Base-by-base conservation (phyloP, 805 yeast genomes). In the Ogataea naganishii region DNA sequence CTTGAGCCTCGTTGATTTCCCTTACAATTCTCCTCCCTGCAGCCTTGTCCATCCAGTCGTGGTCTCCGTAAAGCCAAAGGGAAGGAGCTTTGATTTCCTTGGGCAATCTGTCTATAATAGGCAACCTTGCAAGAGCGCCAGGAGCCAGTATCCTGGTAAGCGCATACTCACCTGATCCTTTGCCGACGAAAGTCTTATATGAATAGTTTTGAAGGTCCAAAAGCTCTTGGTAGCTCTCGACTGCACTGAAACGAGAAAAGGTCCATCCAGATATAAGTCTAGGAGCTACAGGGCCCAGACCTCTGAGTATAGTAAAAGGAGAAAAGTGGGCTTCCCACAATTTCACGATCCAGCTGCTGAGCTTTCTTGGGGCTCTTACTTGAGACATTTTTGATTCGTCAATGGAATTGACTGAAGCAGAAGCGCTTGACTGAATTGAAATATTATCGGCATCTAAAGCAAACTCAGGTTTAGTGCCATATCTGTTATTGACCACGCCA, bases 391-490 rank as follows among this genome's bases (percentile, higher is more conserved):
- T 29, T 15, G 27, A 34, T 6, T 19, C 13, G 14, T 33, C 21
- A 13, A 23, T 34, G 23, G 47, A 34, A 27, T 48, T 47, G 5
- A 23, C 28, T 9, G 23, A 7, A 15, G 20, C 14, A 2, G 21
- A 10, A 5, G 27, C 30, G 17, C 24, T 26, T 7, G 43, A 27
- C 2, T 36, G 24, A 3, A 33, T 18, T 1, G 42, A 38, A 3
- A 32, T 14, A 17, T 29, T 23, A 20, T 32, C 37, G 4, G 27
- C 29, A 4, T n/a, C n/a, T n/a, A n/a, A n/a, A n/a, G n/a, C 14
- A 58, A 79, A 41, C 42, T 61, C n/a, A n/a, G 62, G 62, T 33
- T 78, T 79, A 51, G 88, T 82, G 0, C 89, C 89, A 3, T 82
- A 71, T 47, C 53, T 85, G 35, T 56, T 64, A 7, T 55, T 79